Evolutionary conservation across 1,139 yeast species (phyloP).

Genomic region (Magnusiomyces tetraspermus): DNA sequence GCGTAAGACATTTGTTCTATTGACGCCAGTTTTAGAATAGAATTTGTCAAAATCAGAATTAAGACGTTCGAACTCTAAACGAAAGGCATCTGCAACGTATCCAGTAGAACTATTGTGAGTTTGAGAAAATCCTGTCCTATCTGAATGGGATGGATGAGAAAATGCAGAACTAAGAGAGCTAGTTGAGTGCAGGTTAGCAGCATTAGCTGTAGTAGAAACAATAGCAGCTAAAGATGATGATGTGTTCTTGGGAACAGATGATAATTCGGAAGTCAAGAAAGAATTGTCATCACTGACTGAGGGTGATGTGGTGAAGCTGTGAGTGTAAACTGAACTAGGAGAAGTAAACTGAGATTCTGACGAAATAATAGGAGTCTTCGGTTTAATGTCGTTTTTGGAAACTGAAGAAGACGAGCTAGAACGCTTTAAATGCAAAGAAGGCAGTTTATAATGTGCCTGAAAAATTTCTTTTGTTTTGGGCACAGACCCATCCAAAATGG

Average conservation of each 20-base stretch:
- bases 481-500: not conserved
- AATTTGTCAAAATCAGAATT: conserved; percentile 26
- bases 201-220: not conserved
- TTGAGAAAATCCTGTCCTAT: not conserved
- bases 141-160: no score
- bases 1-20: conserved; percentile 58
- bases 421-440: no score
- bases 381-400: no score
- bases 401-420: no score
- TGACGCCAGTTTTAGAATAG: conserved; percentile 41
- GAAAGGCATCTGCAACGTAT: not conserved
- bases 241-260: not conserved
- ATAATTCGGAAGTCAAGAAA: not conserved
- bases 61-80: conserved; percentile 20
- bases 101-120: not conserved
- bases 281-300: not conserved
- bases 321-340: no score
- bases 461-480: not conserved
- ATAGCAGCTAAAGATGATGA: not conserved
- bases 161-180: not conserved
- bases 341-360: no score
- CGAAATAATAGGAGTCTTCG: no score
- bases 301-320: no score
- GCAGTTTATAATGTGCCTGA: no score
- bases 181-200: not conserved